Percentiles rank a stretch among this genome's conserved stretches.
Evolutionary conservation across 768 basidiomycete species (phyloP).

Genomic region (Cantharellus anzutake): DNA sequence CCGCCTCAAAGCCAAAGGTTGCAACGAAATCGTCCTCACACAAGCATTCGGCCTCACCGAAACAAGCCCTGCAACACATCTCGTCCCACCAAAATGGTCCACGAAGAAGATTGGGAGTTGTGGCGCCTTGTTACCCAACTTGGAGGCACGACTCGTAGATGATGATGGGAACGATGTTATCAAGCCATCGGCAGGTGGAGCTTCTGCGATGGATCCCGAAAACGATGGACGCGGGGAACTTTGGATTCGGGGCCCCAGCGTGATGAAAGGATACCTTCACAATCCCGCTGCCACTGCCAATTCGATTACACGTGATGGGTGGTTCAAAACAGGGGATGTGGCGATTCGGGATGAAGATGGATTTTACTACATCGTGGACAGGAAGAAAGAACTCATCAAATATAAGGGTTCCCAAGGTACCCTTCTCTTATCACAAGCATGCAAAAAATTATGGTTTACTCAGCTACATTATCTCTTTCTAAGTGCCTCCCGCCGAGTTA

Average conservation of each 20-base stretch:
- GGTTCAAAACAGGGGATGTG: conserved; percentile 85
- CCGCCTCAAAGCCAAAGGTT: background rate
- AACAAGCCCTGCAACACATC: conserved; percentile 18
- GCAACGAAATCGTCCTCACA: background rate
- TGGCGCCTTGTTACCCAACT: conserved; percentile 52
- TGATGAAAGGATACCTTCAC: conserved; percentile 30
- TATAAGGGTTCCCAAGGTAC: conserved; percentile 18
- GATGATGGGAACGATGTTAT: conserved; percentile 35
- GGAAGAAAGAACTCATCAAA: conserved; percentile 29
- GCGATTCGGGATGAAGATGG: conserved; percentile 47
- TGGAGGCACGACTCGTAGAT: conserved; percentile 53
- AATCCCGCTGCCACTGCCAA: conserved; percentile 50
- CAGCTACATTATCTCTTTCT: conserved; percentile 25
- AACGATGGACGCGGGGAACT: conserved; percentile 44
- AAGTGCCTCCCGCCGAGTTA: conserved; percentile 75
- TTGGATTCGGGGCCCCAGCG: conserved; percentile 30
- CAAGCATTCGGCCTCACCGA: conserved; percentile 1
- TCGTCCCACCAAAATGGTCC: conserved; percentile 28
- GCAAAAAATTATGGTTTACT: conserved; percentile 26
- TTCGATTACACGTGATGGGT: conserved; percentile 50
- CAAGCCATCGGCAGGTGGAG: conserved; percentile 10
- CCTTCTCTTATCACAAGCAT: conserved; percentile 16
- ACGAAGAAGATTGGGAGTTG: conserved; percentile 37
- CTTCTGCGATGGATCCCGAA: conserved; percentile 14
- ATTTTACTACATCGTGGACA: conserved; percentile 54